Evolutionary conservation across 2,329 filamentous ascomycete genomes (phyloP).

Genomic region (Fusarium staphyleae): DNA sequence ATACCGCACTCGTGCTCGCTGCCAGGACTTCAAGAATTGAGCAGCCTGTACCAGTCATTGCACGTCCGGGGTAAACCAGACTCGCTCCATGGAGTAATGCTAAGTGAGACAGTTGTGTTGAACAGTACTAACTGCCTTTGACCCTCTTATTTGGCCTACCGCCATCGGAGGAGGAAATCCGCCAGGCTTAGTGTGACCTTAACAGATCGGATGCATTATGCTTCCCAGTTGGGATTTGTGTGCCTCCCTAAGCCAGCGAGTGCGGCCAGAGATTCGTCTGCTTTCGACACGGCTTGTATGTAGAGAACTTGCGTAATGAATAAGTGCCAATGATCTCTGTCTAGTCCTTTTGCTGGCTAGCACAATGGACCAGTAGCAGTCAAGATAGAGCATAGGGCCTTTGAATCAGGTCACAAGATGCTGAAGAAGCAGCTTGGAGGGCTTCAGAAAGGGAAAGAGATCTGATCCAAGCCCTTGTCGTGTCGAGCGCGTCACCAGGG

Average conservation of each 20-base stretch:
- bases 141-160: conserved; percentile 13
- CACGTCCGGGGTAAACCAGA: conserved; percentile 26
- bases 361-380: not conserved
- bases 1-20: not conserved
- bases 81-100: conserved; percentile 5
- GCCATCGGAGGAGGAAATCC: conserved; percentile 9
- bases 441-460: too few species aligned
- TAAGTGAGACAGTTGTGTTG: conserved; percentile 15
- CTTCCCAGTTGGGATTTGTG: conserved; percentile 4
- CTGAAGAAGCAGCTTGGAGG: not conserved
- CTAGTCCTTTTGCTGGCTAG: not conserved
- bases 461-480: too few species aligned
- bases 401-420: not conserved
- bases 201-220: conserved; percentile 14
- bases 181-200: conserved; percentile 19
- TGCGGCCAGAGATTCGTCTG: not conserved
- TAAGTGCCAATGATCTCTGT: not conserved
- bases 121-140: conserved; percentile 7
- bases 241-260: conserved; percentile 2
- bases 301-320: not conserved
- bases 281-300: not conserved
- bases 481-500: too few species aligned
- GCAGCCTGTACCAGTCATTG: conserved; percentile 3
- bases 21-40: not conserved
- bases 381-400: not conserved